Percentiles rank a stretch among this genome's conserved stretches.
phyloP scores from a whole-genome alignment of 495 filamentous ascomycete species.

The Hypoxylon crocopeplum region DNA sequence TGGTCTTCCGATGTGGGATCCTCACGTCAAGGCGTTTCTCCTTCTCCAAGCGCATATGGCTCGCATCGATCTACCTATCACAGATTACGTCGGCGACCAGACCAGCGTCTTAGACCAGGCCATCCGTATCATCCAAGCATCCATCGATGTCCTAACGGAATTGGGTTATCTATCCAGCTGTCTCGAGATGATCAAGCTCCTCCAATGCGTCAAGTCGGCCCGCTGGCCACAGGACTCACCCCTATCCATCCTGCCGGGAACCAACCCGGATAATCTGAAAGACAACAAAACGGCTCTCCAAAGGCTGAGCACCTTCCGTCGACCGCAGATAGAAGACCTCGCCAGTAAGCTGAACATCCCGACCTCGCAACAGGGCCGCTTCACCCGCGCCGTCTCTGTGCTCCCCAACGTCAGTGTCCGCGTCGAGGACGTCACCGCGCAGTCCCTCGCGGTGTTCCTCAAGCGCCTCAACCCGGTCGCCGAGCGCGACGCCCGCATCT shows the following conservation, averaged over 20 bases:
- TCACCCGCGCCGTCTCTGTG: constrained; percentile 64
- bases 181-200: constrained; percentile 78
- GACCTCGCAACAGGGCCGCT: constrained; percentile 40
- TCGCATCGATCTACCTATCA: constrained; percentile 88
- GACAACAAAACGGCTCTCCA: constrained; percentile 42
- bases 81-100: constrained; percentile 96
- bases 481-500: constrained; percentile 72
- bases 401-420: constrained; percentile 75
- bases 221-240: constrained; percentile 87
- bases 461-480: constrained; percentile 69
- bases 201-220: constrained; percentile 91
- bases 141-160: constrained; percentile 94
- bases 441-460: constrained; percentile 67
- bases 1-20: constrained; percentile 92
- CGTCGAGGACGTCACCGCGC: constrained; percentile 64
- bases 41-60: constrained; percentile 95
- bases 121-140: constrained; percentile 92
- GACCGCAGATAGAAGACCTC: constrained; percentile 53
- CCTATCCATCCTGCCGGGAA: constrained; percentile 81
- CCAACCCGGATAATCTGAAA: constrained; percentile 54
- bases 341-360: constrained; percentile 49
- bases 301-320: constrained; percentile 42
- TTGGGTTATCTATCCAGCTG: constrained; percentile 77
- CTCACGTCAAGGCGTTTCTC: constrained; percentile 95
- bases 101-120: constrained; percentile 85